Percentiles rank a stretch among this genome's conserved stretches.
Conservation (phyloP, 78 protist genomes). For the Dictyostelium brefeldianum region DNA sequence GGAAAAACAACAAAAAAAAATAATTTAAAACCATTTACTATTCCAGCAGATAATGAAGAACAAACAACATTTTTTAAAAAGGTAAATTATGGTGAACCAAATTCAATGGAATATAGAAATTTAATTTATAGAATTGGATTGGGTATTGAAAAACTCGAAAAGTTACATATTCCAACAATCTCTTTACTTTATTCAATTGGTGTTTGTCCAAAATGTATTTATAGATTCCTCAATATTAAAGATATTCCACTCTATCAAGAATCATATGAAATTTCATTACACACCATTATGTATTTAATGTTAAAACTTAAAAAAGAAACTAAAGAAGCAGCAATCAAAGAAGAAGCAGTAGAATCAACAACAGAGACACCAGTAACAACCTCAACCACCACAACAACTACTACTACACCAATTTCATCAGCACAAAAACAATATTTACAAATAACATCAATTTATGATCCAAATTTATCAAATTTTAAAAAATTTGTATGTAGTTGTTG, state of each 20-base stretch:
- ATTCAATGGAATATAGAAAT: slow-evolving; percentile 6
- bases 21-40: too few species aligned
- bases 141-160: not conserved
- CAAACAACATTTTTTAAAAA: not conserved
- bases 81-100: not conserved
- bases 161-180: not conserved
- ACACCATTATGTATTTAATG: not conserved
- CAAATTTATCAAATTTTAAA: not conserved
- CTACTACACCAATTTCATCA: too few species aligned
- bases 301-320: not conserved
- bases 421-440: too few species aligned
- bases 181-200: not conserved
- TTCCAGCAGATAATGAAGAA: slow-evolving; percentile 3
- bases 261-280: not conserved
- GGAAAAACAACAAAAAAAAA: not conserved
- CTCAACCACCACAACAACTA: too few species aligned
- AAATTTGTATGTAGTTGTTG: slow-evolving; percentile 41
- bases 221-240: not conserved
- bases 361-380: not conserved
- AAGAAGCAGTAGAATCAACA: not conserved
- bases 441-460: not conserved
- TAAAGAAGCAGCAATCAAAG: not conserved
- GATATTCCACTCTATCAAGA: slow-evolving; percentile 15
- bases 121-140: not conserved
- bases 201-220: slow-evolving; percentile 25